Conservation (phyloP, 2,329 filamentous ascomycete genomes). For the Epichloe festucae region DNA sequence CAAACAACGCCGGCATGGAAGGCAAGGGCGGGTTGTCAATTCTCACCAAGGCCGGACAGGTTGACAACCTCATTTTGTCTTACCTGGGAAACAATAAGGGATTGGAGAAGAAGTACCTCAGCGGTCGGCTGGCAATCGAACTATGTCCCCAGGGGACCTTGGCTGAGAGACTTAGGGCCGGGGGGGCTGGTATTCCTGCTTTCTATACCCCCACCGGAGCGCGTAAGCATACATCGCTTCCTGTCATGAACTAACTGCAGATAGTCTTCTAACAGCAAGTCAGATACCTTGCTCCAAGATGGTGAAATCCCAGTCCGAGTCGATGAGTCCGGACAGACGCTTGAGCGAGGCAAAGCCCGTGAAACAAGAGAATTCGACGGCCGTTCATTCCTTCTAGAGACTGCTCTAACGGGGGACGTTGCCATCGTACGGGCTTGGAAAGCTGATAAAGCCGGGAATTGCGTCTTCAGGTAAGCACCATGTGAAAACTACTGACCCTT, state of each 20-base stretch:
- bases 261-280: not conserved
- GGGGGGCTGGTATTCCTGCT: conserved; percentile 60
- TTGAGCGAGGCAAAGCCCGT: conserved; percentile 51
- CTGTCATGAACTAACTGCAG: not conserved
- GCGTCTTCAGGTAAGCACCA: conserved; percentile 49
- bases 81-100: conserved; percentile 69
- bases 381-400: conserved; percentile 64
- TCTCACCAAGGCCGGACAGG: conserved; percentile 55
- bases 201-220: conserved; percentile 70
- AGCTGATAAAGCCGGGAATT: conserved; percentile 65
- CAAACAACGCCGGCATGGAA: conserved; percentile 66
- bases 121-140: conserved; percentile 62
- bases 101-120: conserved; percentile 61
- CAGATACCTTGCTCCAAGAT: conserved; percentile 51
- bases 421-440: conserved; percentile 68
- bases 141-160: conserved; percentile 65
- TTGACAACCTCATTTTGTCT: conserved; percentile 59
- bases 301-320: conserved; percentile 55
- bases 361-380: conserved; percentile 64
- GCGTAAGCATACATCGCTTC: conserved; percentile 28
- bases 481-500: too few relatives aligned
- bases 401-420: conserved; percentile 58
- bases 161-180: conserved; percentile 59
- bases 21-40: conserved; percentile 55
- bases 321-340: conserved; percentile 43